Percentiles rank a stretch among this genome's conserved stretches.
These are phyloP conservation scores for Suhomyces canberraensis DNA, from an alignment of 805 yeast genomes.

Conservation along the genomic window DNA sequence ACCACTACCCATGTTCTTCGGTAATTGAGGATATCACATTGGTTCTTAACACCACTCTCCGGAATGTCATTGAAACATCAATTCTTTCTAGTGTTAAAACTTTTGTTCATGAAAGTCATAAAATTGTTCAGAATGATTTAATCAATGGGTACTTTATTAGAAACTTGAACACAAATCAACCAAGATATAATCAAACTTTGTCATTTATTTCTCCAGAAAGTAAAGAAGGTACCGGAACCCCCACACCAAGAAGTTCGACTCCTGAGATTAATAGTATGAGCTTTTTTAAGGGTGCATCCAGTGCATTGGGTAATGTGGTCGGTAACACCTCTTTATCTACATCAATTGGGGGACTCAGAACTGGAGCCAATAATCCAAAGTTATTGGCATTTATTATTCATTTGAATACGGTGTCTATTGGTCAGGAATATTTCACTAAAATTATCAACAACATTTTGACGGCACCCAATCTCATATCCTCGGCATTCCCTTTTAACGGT, in stretches of 20 bases:
- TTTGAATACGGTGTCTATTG: constrained; percentile 68
- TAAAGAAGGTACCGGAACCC: constrained; percentile 17
- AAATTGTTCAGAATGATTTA: constrained; percentile 62
- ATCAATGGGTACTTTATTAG: constrained; percentile 46
- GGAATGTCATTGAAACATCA: constrained; percentile 70
- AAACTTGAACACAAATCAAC: constrained; percentile 36
- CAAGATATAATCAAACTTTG: constrained; percentile 36
- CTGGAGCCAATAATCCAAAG: constrained; percentile 41
- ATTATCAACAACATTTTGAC: constrained; percentile 43
- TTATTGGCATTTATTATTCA: constrained; percentile 61
- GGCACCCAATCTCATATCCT: constrained; percentile 20
- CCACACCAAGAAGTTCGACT: constrained; percentile 28
- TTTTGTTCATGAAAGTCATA: constrained; percentile 52
- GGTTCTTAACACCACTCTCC: constrained; percentile 63
- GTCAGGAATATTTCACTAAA: constrained; percentile 54
- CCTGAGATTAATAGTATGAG: constrained; percentile 36
- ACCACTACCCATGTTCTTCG: constrained; percentile 71
- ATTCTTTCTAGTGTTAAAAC: constrained; percentile 53
- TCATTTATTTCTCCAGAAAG: constrained; percentile 13
- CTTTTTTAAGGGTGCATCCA: constrained; percentile 43
- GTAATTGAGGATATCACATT: constrained; percentile 82
- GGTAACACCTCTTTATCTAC: constrained; percentile 18
- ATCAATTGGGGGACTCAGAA: constrained; percentile 7
- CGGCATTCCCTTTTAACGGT: constrained; percentile 34
- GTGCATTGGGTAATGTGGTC: constrained; percentile 43